These are phyloP conservation scores for Lentinula sp. DNA, from an alignment of 768 basidiomycete genomes.

Conservation along the genomic window DNA sequence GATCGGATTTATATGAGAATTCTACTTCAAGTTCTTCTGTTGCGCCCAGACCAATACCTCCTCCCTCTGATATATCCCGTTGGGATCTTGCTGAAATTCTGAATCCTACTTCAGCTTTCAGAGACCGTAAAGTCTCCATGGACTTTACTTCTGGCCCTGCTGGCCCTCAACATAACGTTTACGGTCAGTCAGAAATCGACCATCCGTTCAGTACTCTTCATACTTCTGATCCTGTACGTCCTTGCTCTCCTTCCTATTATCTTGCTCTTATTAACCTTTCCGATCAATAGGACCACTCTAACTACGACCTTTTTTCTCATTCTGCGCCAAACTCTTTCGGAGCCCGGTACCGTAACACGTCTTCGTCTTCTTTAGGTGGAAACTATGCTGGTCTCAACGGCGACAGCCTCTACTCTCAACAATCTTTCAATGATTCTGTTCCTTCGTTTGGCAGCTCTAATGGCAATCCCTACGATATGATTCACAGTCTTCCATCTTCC, in stretches of 20 bases:
- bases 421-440: conserved; percentile 54
- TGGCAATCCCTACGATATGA: conserved; percentile 58
- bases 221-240: conserved; percentile 34
- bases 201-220: conserved; percentile 37
- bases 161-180: conserved; percentile 37
- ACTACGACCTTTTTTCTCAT: conserved; percentile 61
- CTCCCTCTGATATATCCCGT: conserved; percentile 27
- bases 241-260: conserved; percentile 16
- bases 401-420: conserved; percentile 53
- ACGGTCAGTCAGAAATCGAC: conserved; percentile 53
- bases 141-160: conserved; percentile 40
- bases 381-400: conserved; percentile 46
- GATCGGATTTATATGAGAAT: conserved; percentile 41
- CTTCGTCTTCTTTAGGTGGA: conserved; percentile 65
- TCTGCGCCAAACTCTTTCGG: conserved; percentile 21
- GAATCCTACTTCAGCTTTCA: conserved; percentile 24
- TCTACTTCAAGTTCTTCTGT: conserved; percentile 20
- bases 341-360: conserved; percentile 60
- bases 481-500: conserved; percentile 55
- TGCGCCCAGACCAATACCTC: conserved; percentile 29
- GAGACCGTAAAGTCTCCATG: conserved; percentile 38
- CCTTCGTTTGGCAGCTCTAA: conserved; percentile 50
- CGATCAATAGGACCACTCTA: conserved; percentile 39
- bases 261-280: neutral
- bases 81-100: conserved; percentile 42